Percentiles rank a stretch among this genome's conserved stretches.
These are phyloP conservation scores for Syzygium jambos DNA, from an alignment of 345 rosid genomes.

Conservation along the genomic window DNA sequence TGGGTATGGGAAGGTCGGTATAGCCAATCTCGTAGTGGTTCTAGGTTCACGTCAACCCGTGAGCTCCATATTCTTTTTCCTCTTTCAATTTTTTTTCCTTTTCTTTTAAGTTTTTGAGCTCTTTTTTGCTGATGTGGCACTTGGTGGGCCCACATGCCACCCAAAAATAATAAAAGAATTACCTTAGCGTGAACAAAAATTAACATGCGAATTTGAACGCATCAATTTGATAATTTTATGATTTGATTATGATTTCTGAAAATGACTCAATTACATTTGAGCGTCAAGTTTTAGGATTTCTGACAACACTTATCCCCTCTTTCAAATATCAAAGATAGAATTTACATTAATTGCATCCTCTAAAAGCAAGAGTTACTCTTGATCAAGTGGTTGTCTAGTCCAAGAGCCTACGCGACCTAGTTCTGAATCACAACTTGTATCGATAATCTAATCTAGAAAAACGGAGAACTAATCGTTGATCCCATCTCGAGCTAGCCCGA, in stretches of 20 bases:
- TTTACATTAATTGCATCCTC: neutral
- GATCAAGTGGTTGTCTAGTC: accelerated
- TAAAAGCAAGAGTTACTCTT: accelerated
- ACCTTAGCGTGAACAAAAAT: neutral
- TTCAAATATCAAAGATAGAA: neutral
- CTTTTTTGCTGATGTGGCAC: neutral
- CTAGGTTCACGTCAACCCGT: neutral
- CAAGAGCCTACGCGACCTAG: accelerated
- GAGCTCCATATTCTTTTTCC: neutral
- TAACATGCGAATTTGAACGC: accelerated
- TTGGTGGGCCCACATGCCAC: neutral
- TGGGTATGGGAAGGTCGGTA: too few relatives aligned
- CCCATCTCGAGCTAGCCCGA: accelerated
- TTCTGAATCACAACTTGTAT: accelerated
- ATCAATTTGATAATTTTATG: too few relatives aligned
- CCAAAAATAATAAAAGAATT: neutral
- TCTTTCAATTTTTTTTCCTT: neutral
- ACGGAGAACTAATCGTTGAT: accelerated
- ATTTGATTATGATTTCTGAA: too few relatives aligned
- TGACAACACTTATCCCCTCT: accelerated
- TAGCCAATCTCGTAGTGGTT: too few relatives aligned
- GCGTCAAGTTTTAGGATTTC: accelerated
- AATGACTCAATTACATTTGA: accelerated
- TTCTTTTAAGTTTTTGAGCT: neutral
- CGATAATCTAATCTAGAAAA: neutral